Percentiles rank a stretch among this genome's conserved stretches.
phyloP scores from a whole-genome alignment of 495 filamentous ascomycete species.

The Tuber aestivum region DNA sequence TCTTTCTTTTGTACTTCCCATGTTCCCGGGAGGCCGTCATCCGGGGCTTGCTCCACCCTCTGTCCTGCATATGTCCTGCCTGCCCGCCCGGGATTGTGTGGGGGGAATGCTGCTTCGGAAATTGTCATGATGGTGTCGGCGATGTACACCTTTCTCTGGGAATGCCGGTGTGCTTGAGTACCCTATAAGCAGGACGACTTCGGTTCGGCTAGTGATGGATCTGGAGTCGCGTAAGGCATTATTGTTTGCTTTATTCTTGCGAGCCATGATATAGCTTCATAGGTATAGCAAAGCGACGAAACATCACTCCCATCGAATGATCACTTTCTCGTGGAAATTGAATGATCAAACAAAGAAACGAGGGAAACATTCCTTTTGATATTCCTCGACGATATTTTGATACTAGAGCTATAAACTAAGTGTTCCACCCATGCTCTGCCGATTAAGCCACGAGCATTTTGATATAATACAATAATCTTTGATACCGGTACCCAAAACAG shows the following conservation, averaged over 20 bases:
- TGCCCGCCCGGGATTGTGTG: not conserved
- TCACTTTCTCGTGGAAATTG: not conserved
- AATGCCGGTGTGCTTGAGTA: not conserved
- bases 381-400: not conserved
- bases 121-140: not conserved
- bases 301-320: not conserved
- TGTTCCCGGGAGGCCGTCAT: constrained; percentile 16
- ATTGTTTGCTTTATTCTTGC: not conserved
- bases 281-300: not conserved
- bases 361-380: not conserved
- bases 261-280: not conserved
- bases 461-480: constrained; percentile 35
- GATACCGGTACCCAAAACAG: constrained; percentile 28
- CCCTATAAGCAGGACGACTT: not conserved
- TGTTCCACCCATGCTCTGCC: constrained; percentile 21
- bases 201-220: not conserved
- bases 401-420: constrained; percentile 23
- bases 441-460: constrained; percentile 24
- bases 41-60: constrained; percentile 10
- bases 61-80: not conserved
- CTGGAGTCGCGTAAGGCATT: not conserved
- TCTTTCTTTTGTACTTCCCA: constrained; percentile 12
- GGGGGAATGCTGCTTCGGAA: constrained; percentile 7
- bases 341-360: not conserved
- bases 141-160: not conserved